Base-by-base conservation (phyloP, 2,329 filamentous ascomycete genomes). In the Botrytis aclada region DNA sequence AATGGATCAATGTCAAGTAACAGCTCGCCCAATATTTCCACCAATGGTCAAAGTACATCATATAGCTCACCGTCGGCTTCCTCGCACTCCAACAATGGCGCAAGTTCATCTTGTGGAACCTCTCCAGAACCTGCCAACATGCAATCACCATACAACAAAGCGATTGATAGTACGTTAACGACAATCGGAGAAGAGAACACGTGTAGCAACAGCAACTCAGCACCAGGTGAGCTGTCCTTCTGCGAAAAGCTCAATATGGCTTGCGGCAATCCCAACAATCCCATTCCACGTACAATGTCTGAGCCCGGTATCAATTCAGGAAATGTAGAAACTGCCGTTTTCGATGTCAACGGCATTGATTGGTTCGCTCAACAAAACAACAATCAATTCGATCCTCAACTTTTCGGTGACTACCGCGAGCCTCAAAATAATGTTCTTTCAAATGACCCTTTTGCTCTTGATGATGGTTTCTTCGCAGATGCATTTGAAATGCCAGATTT, bases 381-480 rank as follows among this genome's bases (percentile, higher is more conserved):
- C 73, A 93, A 93, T 72, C 90, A 92, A 76, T 98, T 98, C 79
- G 95, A 98, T 75, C 95, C 96, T 0, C 90, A 96, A 72, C 86
- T 98, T 7, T 98, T 98, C 81, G 93, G 92, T 71, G 93, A 94
- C 78, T 98, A 98, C 83, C 91, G 96, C 70, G 96, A 99, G 80
- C 90, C 94, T 0, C 93, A 97, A 79, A 92, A 94, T 73, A 95
- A 91, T 72, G 87, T 97, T 22, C 83, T 97, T 14, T 93, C 97
- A 22, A 74, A 73, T 25, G 76, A 79, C 60, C 70, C 74, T 39
- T 94, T 97, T 79, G 75, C 70, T 45, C 64, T 71, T 41, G 60
- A 54, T 43, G 76, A 79, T 67, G 87, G 89, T 62, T 80, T 80
- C 74, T 81, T 81, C 71, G 88, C 88, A 76, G 95, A 97, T 77